phyloP scores from a whole-genome alignment of 768 basidiomycete species.

The Wakefieldia striispora region DNA sequence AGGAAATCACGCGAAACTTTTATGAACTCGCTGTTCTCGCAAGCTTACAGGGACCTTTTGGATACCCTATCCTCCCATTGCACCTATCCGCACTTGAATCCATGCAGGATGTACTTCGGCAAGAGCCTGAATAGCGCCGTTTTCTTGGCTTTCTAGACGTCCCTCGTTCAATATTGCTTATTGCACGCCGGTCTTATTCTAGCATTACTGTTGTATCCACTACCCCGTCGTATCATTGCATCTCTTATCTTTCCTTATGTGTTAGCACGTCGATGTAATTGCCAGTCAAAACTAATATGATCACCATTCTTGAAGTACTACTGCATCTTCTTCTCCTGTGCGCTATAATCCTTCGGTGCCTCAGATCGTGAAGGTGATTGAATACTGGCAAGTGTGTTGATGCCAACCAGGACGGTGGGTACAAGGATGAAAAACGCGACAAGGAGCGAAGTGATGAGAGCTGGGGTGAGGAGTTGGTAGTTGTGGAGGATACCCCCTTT shows the following conservation, averaged over 20 bases:
- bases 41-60: constrained; percentile 39
- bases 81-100: constrained; percentile 72
- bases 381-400: constrained; percentile 69
- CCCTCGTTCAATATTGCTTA: constrained; percentile 7
- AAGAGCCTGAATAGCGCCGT: constrained; percentile 22
- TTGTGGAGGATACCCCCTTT: constrained; percentile 63
- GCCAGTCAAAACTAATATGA: constrained; percentile 15
- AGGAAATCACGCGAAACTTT: constrained; percentile 66
- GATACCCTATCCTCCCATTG: constrained; percentile 59
- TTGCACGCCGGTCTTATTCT: constrained; percentile 10
- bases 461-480: constrained; percentile 78
- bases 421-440: constrained; percentile 65
- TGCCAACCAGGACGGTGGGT: constrained; percentile 61
- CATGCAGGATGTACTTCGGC: constrained; percentile 46
- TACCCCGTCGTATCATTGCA: constrained; percentile 25
- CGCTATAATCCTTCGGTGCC: constrained; percentile 62
- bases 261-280: constrained; percentile 17
- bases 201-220: constrained; percentile 30
- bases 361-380: constrained; percentile 66
- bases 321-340: constrained; percentile 76
- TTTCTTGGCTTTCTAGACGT: constrained; percentile 13
- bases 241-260: constrained; percentile 23
- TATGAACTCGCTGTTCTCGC: constrained; percentile 68
- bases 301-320: constrained; percentile 34
- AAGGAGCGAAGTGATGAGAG: constrained; percentile 63